These are phyloP conservation scores for Amanita rimosa DNA, from an alignment of 768 basidiomycete genomes.

Conservation along the genomic window DNA sequence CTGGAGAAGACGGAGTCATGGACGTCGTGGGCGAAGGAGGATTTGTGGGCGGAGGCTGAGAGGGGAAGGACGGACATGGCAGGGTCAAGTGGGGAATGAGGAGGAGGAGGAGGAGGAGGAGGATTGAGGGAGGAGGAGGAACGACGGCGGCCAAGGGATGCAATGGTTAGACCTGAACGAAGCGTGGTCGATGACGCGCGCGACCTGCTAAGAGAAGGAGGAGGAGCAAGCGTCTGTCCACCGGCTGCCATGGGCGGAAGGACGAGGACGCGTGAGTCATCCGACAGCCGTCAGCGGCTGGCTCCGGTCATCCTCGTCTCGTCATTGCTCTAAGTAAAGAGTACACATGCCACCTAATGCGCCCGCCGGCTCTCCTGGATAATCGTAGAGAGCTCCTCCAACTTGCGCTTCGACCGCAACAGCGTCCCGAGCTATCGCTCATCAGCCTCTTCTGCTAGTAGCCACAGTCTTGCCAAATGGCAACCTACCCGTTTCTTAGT, in stretches of 20 bases:
- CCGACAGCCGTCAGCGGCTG: background rate
- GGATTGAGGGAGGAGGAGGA: conserved; percentile 36
- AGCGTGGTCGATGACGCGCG: conserved; percentile 53
- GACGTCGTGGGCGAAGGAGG: conserved; percentile 9
- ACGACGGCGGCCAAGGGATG: conserved; percentile 43
- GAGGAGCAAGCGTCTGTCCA: conserved; percentile 1
- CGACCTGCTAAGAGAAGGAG: conserved; percentile 31
- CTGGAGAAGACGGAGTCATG: conserved; percentile 25
- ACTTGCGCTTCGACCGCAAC: conserved; percentile 95
- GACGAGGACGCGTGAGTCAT: background rate
- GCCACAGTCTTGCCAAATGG: background rate
- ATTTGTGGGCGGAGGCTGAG: conserved; percentile 36
- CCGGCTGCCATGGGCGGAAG: background rate
- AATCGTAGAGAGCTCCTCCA: conserved; percentile 87
- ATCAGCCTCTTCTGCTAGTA: background rate
- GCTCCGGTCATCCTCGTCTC: no score
- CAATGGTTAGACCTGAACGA: conserved; percentile 37
- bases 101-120: conserved; percentile 10
- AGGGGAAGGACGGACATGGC: conserved; percentile 48
- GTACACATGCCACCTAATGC: no score
- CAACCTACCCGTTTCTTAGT: conserved; percentile 94
- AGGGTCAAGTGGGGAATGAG: conserved; percentile 7
- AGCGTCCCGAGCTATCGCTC: conserved; percentile 81
- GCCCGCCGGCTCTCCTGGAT: conserved; percentile 90
- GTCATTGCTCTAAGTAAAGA: no score